Evolutionary conservation across 2,329 filamentous ascomycete genomes (phyloP).

Genomic region (Leptographium galeiforme): DNA sequence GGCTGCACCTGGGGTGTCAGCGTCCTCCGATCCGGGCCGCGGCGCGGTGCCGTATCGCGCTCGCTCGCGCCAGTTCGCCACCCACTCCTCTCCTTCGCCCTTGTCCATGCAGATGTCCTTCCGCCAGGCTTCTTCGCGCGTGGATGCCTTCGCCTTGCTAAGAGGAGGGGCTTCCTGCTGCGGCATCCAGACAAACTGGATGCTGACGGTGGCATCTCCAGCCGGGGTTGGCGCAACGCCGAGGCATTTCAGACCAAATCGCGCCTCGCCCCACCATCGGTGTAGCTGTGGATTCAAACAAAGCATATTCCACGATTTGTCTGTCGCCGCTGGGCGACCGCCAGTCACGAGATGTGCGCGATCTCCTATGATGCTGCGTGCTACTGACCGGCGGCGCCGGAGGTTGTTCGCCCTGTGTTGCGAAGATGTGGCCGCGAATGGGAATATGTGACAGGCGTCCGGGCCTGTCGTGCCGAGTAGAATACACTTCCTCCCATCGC

Average conservation of each 20-base stretch:
- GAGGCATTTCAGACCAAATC: not conserved
- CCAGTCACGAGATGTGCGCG: not conserved
- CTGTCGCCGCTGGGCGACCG: not conserved
- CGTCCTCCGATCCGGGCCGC: not conserved
- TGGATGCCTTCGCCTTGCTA: not conserved
- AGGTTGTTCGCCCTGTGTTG: not conserved
- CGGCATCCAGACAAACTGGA: not conserved
- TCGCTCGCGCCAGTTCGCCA: not conserved
- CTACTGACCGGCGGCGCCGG: not conserved
- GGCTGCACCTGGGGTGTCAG: not conserved
- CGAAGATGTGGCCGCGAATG: not conserved
- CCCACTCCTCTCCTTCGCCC: not conserved
- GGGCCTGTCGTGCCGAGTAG: not conserved
- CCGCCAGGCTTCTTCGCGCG: not conserved
- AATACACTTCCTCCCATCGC: not conserved
- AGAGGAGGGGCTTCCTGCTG: not conserved
- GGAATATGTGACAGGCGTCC: not conserved
- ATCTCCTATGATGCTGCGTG: not conserved
- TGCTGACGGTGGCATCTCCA: not conserved
- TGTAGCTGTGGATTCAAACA: not conserved
- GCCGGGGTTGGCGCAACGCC: not conserved
- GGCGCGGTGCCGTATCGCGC: not conserved
- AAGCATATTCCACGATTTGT: not conserved
- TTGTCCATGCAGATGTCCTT: not conserved
- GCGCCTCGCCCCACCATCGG: not conserved